phyloP scores from a whole-genome alignment of 208 protist genomes.

The Naegleria gruberi region DNA sequence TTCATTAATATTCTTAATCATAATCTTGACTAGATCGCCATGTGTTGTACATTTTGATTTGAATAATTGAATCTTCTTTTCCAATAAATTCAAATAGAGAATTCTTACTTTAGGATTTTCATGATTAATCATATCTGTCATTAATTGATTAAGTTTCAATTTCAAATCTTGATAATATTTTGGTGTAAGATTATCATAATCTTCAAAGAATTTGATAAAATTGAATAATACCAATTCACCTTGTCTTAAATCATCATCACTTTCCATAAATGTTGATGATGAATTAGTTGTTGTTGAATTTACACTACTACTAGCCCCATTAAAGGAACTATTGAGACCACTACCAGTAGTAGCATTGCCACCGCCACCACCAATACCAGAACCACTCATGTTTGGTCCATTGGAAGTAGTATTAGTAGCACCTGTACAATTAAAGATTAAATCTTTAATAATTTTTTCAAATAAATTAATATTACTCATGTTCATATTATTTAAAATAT shows the following conservation, averaged over 20 bases:
- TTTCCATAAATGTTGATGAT: no score
- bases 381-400: no score
- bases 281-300: no score
- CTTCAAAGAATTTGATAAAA: background rate
- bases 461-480: background rate
- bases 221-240: background rate
- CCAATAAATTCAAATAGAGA: background rate
- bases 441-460: no score
- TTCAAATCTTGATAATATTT: background rate
- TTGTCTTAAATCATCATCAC: background rate
- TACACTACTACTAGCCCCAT: no score
- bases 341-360: background rate
- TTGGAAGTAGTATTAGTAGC: no score
- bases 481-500: background rate
- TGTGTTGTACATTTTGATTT: background rate
- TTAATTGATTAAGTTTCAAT: background rate
- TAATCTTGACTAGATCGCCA: background rate
- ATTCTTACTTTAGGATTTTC: background rate
- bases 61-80: conserved; percentile 14
- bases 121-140: background rate
- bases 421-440: no score
- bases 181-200: background rate
- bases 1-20: background rate
- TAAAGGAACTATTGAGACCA: no score
- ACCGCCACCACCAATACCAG: no score